Percentiles rank a stretch among this genome's conserved stretches.
Evolutionary conservation across 2,329 filamentous ascomycete genomes (phyloP).

Genomic region (Salinomyces thailandicus): DNA sequence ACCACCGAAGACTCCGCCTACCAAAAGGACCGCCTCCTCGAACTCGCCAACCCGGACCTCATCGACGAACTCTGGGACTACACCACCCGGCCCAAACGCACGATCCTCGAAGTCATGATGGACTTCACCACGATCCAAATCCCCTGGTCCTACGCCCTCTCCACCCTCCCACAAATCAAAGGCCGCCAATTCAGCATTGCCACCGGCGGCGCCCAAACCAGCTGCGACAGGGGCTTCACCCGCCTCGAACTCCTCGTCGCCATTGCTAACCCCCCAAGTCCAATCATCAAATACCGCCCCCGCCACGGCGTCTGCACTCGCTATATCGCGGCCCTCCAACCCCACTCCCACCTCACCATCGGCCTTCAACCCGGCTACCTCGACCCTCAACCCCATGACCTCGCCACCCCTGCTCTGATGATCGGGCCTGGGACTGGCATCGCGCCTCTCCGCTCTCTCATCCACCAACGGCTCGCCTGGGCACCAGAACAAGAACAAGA

Average conservation of each 20-base stretch:
- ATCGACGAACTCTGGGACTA: constrained; percentile 95
- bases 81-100: constrained; percentile 77
- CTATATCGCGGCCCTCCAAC: constrained; percentile 59
- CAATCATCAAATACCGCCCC: constrained; percentile 84
- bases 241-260: constrained; percentile 27
- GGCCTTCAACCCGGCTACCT: constrained; percentile 45
- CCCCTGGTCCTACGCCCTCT: constrained; percentile 60
- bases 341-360: constrained; percentile 51
- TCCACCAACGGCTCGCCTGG: constrained; percentile 56
- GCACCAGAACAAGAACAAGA: too few relatives aligned
- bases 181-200: constrained; percentile 91
- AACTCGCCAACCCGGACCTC: constrained; percentile 69
- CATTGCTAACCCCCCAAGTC: constrained; percentile 27
- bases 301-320: constrained; percentile 83
- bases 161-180: constrained; percentile 70
- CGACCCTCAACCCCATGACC: constrained; percentile 37
- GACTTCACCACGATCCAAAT: constrained; percentile 81
- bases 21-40: constrained; percentile 70
- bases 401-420: constrained; percentile 55
- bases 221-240: constrained; percentile 13
- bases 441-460: constrained; percentile 69
- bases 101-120: constrained; percentile 81
- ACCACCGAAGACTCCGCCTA: constrained; percentile 35
- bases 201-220: constrained; percentile 48
- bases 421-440: constrained; percentile 80